Conservation (phyloP, 208 protist genomes). For the Trypanosoma scelopori region DNA sequence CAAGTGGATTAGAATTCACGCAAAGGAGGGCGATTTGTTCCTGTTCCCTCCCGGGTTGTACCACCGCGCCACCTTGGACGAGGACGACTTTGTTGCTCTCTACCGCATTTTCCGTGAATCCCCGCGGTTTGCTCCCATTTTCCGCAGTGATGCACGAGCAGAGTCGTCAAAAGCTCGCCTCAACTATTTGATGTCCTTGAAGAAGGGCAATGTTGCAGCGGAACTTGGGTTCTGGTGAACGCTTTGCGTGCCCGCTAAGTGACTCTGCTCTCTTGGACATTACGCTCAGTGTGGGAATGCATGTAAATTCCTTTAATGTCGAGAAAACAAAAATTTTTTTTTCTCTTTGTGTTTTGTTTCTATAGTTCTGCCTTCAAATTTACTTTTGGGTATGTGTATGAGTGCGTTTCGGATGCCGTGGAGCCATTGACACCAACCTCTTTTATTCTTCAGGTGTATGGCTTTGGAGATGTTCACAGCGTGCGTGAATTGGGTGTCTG, state of each 20-base stretch:
- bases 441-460: background rate
- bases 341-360: too few species aligned
- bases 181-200: slow-evolving; percentile 85
- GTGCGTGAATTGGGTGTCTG: too few species aligned
- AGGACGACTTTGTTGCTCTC: slow-evolving; percentile 86
- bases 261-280: background rate
- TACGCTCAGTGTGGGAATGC: background rate
- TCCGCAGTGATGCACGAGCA: slow-evolving; percentile 60
- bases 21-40: slow-evolving; percentile 80
- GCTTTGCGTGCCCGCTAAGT: background rate
- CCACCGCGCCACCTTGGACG: slow-evolving; percentile 81
- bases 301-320: too few species aligned
- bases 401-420: background rate
- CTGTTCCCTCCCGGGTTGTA: slow-evolving; percentile 86
- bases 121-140: slow-evolving; percentile 80
- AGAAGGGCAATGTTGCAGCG: slow-evolving; percentile 84
- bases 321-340: too few species aligned
- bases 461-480: background rate
- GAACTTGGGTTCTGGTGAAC: slow-evolving; percentile 69
- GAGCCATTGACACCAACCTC: background rate
- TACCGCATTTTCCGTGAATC: slow-evolving; percentile 84
- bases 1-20: slow-evolving; percentile 91
- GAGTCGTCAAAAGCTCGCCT: slow-evolving; percentile 76
- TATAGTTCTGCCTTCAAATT: too few species aligned
- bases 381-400: background rate